Evolutionary conservation across 2,329 filamentous ascomycete genomes (phyloP), one percentile per base, ranked within the genome.

Genomic region (Exophiala bonariae): DNA sequence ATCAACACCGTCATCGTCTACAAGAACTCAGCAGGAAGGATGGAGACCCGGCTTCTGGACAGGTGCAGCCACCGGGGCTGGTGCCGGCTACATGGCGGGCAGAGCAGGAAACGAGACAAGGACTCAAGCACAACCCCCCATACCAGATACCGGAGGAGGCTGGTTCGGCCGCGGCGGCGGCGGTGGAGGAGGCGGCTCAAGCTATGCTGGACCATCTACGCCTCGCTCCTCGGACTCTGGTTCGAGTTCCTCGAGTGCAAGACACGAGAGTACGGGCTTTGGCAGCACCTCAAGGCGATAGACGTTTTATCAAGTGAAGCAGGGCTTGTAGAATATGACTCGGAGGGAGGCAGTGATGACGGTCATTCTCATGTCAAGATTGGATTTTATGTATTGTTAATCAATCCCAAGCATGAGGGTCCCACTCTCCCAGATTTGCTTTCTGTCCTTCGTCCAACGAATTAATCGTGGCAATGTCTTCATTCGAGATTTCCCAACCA

Each of bases 381-480:
- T n/a, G n/a, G n/a, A n/a, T n/a, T n/a, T n/a, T n/a, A n/a, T n/a
- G n/a, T n/a, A n/a, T n/a, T n/a, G n/a, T n/a, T n/a, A n/a, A 26
- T 41, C 36, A 52, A 23, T 52, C 49, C 33, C 40, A 48, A 22
- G 49, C 49, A 41, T 44, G 44, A 3, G 51, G 51, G 47, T 54
- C 48, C 51, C 51, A 54, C 19, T 54, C 51, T 14, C 51, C 51
- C 17, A 54, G 17, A 63, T 69, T 46, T 79, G 79, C 50, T 64
- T 79, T 2, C 66, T 81, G 11, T 66, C 77, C 30, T 67, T 79
- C 51, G 73, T 85, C 65, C 84, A 85, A 66, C 66, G 74, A 49
- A 79, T 83, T 54, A 76, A 74, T 44, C 76, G 81, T 59, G 72
- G 83, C 49, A 72, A 80, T 56, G 71, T 73, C 17, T 74, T 82